phyloP scores from a whole-genome alignment of 2,329 filamentous ascomycete species.

The Whalleya microplaca region DNA sequence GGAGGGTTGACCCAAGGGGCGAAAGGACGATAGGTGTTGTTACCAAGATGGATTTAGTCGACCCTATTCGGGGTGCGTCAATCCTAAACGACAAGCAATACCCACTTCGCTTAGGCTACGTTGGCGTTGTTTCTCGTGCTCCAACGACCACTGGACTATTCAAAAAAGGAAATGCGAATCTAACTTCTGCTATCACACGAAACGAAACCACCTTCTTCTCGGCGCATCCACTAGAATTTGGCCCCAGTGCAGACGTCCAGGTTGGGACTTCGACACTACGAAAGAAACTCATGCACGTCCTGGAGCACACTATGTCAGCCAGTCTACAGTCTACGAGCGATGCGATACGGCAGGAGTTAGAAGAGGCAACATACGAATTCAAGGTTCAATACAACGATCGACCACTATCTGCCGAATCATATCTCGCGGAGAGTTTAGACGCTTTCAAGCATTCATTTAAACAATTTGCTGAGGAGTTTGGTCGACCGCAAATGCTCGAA shows the following conservation, averaged over 20 bases:
- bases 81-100: slow-evolving; percentile 92
- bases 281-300: slow-evolving; percentile 95
- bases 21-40: slow-evolving; percentile 98
- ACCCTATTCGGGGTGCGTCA: slow-evolving; percentile 74
- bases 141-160: slow-evolving; percentile 76
- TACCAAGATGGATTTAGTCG: slow-evolving; percentile 98
- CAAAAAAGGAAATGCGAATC: slow-evolving; percentile 78
- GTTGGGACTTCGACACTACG: slow-evolving; percentile 86
- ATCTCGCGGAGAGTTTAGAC: slow-evolving; percentile 92
- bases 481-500: slow-evolving; percentile 84
- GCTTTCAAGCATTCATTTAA: slow-evolving; percentile 98
- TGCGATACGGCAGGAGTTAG: slow-evolving; percentile 90
- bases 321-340: slow-evolving; percentile 88
- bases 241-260: slow-evolving; percentile 69
- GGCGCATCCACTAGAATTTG: slow-evolving; percentile 79
- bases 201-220: slow-evolving; percentile 90
- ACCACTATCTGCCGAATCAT: slow-evolving; percentile 91
- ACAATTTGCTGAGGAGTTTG: slow-evolving; percentile 87
- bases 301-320: slow-evolving; percentile 96
- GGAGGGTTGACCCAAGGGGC: slow-evolving; percentile 89
- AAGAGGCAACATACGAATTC: slow-evolving; percentile 97
- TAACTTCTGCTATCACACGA: slow-evolving; percentile 79
- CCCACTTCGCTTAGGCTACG: slow-evolving; percentile 90
- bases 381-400: slow-evolving; percentile 99
- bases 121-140: slow-evolving; percentile 88